A percentile compares a stretch with the other conserved stretches of the same genome.
These are phyloP conservation scores for Cucumis cinereus DNA, from an alignment of 306 rosid species.

Conservation along the genomic window DNA sequence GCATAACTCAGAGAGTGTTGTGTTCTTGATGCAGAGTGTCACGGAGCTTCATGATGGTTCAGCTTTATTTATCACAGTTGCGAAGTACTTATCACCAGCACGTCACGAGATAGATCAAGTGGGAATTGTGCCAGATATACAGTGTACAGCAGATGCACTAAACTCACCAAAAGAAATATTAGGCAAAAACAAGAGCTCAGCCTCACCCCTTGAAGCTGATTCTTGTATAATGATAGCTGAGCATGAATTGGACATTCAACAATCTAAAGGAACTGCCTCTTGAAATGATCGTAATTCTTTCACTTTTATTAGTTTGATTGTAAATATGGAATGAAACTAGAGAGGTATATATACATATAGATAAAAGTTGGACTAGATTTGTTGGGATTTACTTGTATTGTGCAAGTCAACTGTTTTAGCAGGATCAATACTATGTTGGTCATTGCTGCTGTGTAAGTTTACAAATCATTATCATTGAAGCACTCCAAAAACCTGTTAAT, in stretches of 20 bases:
- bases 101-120: conserved; percentile 93
- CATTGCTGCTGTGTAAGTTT: neutral
- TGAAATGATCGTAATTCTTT: conserved; percentile 20
- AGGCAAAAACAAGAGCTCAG: conserved; percentile 32
- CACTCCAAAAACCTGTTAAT: neutral
- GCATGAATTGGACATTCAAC: conserved; percentile 65
- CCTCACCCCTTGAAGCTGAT: conserved; percentile 68
- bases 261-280: conserved; percentile 78
- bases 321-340: neutral
- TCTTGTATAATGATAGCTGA: conserved; percentile 91
- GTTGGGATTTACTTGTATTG: neutral
- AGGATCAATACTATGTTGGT: neutral
- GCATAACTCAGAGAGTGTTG: neutral
- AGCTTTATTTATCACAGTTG: conserved; percentile 83
- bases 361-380: neutral
- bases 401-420: neutral
- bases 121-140: conserved; percentile 81
- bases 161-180: conserved; percentile 30
- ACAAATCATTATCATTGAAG: neutral
- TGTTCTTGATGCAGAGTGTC: conserved; percentile 48
- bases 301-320: neutral
- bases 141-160: conserved; percentile 81
- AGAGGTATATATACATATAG: neutral
- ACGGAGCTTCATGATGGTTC: conserved; percentile 93
- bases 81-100: conserved; percentile 83